Conservation (phyloP, 2,329 filamentous ascomycete species). For the Aspergillus piperis region DNA sequence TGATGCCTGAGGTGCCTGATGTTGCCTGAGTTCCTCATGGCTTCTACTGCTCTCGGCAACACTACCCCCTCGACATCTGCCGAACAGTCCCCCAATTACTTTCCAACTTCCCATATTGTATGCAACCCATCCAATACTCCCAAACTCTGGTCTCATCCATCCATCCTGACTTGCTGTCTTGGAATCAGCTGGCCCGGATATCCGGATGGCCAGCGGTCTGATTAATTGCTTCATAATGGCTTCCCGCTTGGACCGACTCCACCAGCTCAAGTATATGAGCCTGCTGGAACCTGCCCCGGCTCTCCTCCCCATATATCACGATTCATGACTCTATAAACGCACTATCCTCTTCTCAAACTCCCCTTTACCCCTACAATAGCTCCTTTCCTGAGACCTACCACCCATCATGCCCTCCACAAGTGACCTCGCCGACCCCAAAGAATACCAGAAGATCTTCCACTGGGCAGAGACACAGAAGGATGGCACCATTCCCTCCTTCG, state of each 20-base stretch:
- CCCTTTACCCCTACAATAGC: neutral
- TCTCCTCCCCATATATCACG: neutral
- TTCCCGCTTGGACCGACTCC: slow-evolving; percentile 6
- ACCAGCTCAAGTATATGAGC: slow-evolving; percentile 14
- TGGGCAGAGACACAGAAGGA: slow-evolving; percentile 65
- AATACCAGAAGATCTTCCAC: slow-evolving; percentile 56
- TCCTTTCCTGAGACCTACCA: neutral
- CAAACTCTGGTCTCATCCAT: neutral
- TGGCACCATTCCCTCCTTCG: slow-evolving; percentile 57
- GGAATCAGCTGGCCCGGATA: neutral
- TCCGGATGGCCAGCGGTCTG: neutral
- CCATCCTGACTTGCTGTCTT: neutral
- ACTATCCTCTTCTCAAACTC: neutral
- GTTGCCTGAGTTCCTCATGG: neutral
- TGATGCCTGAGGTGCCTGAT: too few relatives aligned
- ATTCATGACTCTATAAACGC: neutral
- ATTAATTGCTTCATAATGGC: slow-evolving; percentile 2
- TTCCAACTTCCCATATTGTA: too few relatives aligned
- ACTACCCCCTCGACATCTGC: slow-evolving; percentile 24
- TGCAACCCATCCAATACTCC: neutral
- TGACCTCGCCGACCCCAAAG: slow-evolving; percentile 32
- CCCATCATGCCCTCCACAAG: slow-evolving; percentile 29
- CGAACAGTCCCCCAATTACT: slow-evolving; percentile 18
- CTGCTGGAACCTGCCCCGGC: neutral
- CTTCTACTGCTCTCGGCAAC: slow-evolving; percentile 25